Evolutionary conservation across 2,329 filamentous ascomycete genomes (phyloP).

Genomic region (Colletotrichum echinochloae): DNA sequence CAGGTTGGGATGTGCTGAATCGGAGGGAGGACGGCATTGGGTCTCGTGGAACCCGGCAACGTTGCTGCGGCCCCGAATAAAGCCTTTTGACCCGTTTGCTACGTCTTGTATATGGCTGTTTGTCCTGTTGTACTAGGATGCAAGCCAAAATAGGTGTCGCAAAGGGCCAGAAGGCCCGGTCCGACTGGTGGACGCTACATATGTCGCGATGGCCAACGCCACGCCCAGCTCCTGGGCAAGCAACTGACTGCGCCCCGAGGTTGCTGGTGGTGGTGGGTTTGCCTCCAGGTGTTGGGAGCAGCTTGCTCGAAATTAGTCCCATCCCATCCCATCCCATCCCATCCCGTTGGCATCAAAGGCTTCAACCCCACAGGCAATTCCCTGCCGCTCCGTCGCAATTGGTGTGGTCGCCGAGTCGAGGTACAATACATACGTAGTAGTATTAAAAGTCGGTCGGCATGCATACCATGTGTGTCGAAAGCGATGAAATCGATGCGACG

Average conservation of each 20-base stretch:
- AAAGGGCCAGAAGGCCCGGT: not conserved
- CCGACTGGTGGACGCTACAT: not conserved
- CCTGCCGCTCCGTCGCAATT: constrained; percentile 14
- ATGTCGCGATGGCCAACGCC: not conserved
- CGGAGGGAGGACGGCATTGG: constrained; percentile 18
- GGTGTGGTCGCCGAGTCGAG: constrained; percentile 3
- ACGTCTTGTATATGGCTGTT: not conserved
- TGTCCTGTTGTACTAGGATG: not conserved
- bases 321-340: constrained; percentile 8
- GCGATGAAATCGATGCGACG: constrained; percentile 35
- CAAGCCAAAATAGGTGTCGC: not conserved
- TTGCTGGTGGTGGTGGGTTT: constrained; percentile 1
- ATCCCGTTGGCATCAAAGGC: constrained; percentile 4
- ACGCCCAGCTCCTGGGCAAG: not conserved
- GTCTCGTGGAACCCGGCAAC: constrained; percentile 27
- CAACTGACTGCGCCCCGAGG: not conserved
- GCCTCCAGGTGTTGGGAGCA: not conserved
- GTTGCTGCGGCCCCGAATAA: constrained; percentile 15
- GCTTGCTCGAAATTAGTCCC: not conserved
- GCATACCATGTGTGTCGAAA: constrained; percentile 25
- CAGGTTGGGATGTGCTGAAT: constrained; percentile 26
- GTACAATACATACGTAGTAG: too few species aligned
- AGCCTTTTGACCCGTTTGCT: not conserved
- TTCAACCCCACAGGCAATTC: constrained; percentile 6
- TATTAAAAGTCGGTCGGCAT: constrained; percentile 4